phyloP scores from a whole-genome alignment of 352 stramenopile species.

The Plasmopara viticola region DNA sequence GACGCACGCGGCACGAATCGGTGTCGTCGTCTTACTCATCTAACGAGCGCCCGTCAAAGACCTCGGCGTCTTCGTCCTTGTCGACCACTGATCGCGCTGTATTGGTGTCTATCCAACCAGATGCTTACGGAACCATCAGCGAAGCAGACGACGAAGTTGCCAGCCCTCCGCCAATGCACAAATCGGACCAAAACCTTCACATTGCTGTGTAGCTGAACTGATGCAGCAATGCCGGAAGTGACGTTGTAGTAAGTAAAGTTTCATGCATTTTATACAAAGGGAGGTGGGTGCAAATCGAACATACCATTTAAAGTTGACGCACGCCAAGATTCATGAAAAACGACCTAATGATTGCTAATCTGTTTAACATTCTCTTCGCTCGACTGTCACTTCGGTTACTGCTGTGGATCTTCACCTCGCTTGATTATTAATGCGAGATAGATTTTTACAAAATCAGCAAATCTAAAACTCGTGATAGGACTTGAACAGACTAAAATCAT shows the following conservation, averaged over 20 bases:
- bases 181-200: constrained; percentile 22
- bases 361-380: too few relatives aligned
- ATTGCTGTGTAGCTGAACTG: constrained; percentile 27
- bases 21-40: constrained; percentile 46
- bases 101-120: constrained; percentile 27
- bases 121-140: constrained; percentile 31
- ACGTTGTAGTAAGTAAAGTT: constrained; percentile 6
- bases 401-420: too few relatives aligned
- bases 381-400: too few relatives aligned
- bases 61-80: constrained; percentile 26
- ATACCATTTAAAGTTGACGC: too few relatives aligned
- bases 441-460: too few relatives aligned
- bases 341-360: too few relatives aligned
- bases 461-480: constrained; percentile 1
- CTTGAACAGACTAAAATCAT: background rate
- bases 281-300: too few relatives aligned
- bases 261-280: too few relatives aligned
- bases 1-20: constrained; percentile 25
- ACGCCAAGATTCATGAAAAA: too few relatives aligned
- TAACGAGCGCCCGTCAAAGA: constrained; percentile 30
- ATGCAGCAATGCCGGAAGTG: constrained; percentile 4
- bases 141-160: constrained; percentile 30
- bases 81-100: constrained; percentile 33
- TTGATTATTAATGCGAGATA: too few relatives aligned
- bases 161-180: constrained; percentile 23